Evolutionary conservation across 148 eudicot species (phyloP).

Genomic region (Rhododendron griersonianum): DNA sequence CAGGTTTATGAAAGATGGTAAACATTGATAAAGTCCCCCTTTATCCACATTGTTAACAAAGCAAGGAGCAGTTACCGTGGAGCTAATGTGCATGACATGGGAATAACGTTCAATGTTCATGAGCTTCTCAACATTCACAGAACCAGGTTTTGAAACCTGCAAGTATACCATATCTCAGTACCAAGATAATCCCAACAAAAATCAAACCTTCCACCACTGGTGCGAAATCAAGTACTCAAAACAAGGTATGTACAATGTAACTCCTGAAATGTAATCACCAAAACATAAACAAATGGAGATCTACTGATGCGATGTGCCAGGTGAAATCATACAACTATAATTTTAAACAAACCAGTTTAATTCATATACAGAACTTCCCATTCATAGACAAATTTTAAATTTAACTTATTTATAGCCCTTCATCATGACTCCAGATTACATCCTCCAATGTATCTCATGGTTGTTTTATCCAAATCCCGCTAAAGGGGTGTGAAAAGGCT

Average conservation of each 20-base stretch:
- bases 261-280: not conserved
- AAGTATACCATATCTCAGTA: not conserved
- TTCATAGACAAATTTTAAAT: not conserved
- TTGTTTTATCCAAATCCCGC: not conserved
- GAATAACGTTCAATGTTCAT: slow-evolving; percentile 96
- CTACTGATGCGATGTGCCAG: not conserved
- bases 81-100: slow-evolving; percentile 99
- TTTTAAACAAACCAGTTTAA: not conserved
- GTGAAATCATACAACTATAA: not conserved
- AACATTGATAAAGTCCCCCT: not conserved
- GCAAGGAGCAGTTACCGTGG: slow-evolving; percentile 61
- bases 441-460: not conserved
- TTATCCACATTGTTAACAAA: not conserved
- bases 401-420: not conserved
- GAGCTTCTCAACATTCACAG: slow-evolving; percentile 89
- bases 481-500: not conserved
- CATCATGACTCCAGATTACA: not conserved
- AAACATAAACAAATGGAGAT: not conserved
- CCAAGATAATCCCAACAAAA: not conserved
- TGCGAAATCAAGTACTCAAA: not conserved
- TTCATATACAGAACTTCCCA: not conserved
- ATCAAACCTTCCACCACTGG: not conserved
- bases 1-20: not conserved
- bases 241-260: not conserved
- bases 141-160: slow-evolving; percentile 92